phyloP scores from a whole-genome alignment of 176 grass and related monocot species.

The Eragrostis curvula region DNA sequence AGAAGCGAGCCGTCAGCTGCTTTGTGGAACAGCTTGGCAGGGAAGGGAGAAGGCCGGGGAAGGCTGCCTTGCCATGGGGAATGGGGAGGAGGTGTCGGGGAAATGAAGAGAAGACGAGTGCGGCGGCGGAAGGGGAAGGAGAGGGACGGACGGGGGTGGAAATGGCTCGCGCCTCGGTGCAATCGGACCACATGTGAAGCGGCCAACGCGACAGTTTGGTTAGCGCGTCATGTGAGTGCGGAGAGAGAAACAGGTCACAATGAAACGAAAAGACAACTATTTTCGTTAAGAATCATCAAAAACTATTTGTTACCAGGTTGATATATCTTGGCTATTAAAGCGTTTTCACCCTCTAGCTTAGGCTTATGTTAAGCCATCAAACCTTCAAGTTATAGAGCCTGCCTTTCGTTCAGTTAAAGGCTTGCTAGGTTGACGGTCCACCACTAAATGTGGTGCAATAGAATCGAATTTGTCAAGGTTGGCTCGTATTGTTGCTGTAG shows the following conservation, averaged over 20 bases:
- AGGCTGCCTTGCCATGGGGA: neutral
- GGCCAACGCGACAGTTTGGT: neutral
- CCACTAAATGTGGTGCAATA: too few species aligned
- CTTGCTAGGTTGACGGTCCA: too few species aligned
- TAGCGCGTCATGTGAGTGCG: neutral
- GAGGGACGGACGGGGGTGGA: neutral
- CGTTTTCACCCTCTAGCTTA: too few species aligned
- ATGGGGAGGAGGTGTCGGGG: neutral
- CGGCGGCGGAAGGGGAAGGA: neutral
- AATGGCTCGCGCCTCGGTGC: conserved; percentile 11
- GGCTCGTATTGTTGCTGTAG: too few species aligned
- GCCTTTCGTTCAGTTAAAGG: too few species aligned
- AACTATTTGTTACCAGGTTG: too few species aligned
- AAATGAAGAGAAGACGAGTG: neutral
- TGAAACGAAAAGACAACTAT: neutral
- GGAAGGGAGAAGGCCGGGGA: neutral
- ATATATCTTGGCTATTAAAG: too few species aligned
- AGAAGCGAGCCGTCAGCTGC: neutral
- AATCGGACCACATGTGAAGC: neutral
- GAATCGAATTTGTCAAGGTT: too few species aligned
- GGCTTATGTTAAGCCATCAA: too few species aligned
- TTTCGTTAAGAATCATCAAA: too few species aligned
- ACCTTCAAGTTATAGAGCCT: too few species aligned
- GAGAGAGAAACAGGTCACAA: neutral
- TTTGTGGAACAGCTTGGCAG: neutral